Evolutionary conservation across 2,329 filamentous ascomycete genomes (phyloP).

Genomic region (Penicillium sp.): DNA sequence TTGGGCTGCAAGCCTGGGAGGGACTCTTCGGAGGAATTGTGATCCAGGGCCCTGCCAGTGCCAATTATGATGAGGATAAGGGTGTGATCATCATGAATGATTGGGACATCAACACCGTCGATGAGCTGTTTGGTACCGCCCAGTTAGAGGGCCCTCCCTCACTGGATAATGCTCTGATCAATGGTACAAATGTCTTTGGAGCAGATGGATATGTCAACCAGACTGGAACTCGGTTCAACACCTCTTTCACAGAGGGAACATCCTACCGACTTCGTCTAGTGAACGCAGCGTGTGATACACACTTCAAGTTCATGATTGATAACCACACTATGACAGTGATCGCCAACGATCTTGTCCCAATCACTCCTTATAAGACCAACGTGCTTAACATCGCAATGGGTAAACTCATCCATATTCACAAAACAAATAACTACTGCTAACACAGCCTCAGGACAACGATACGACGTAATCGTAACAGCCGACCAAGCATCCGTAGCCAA

Average conservation of each 20-base stretch:
- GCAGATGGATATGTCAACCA: slow-evolving; percentile 21
- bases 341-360: slow-evolving; percentile 58
- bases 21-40: slow-evolving; percentile 62
- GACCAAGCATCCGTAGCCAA: slow-evolving; percentile 22
- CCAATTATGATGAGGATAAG: slow-evolving; percentile 39
- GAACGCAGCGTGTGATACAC: slow-evolving; percentile 29
- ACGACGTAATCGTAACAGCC: slow-evolving; percentile 39
- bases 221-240: slow-evolving; percentile 46
- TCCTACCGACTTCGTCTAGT: slow-evolving; percentile 33
- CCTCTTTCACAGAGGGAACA: slow-evolving; percentile 45
- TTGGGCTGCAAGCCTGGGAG: slow-evolving; percentile 39
- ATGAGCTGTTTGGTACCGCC: slow-evolving; percentile 22
- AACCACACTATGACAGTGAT: slow-evolving; percentile 62
- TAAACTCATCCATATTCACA: slow-evolving; percentile 6
- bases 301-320: slow-evolving; percentile 49
- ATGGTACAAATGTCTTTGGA: slow-evolving; percentile 41
- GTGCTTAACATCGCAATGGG: slow-evolving; percentile 50
- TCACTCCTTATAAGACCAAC: slow-evolving; percentile 55
- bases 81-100: slow-evolving; percentile 39
- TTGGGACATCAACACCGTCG: slow-evolving; percentile 23
- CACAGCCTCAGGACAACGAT: slow-evolving; percentile 36
- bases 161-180: slow-evolving; percentile 51
- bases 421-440: not conserved
- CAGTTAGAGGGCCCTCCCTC: slow-evolving; percentile 23
- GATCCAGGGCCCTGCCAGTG: slow-evolving; percentile 36